Evolutionary conservation across 73 alveolate species (phyloP), one percentile per base, ranked within the genome.

Genomic region (Uronychia setigera): DNA sequence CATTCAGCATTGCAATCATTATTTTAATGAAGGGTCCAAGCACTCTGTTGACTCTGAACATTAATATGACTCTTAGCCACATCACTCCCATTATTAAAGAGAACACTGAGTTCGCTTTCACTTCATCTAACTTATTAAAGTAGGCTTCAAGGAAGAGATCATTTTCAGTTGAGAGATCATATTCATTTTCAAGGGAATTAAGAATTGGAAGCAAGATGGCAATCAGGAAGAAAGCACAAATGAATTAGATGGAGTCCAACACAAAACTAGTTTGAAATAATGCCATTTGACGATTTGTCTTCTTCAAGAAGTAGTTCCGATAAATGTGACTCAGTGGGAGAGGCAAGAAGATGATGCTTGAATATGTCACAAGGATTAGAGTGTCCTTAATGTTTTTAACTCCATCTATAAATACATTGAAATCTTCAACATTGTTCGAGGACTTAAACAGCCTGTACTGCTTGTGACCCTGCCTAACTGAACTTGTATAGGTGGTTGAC

Each of bases 21-120:
- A 76, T 76, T 30, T 76, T 76, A 27, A 76, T 76, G 59, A 76
- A 76, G 32, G 81, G 81, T 26, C 81, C 81, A 13, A 76, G 59
- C 29, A 76, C 59, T 31, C 59, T 28, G 32, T 76, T 76, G 59
- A 76, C 32, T 5, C 32, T 25, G 81, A 76, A 76, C n/a, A 76
- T 9, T 9, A 76, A 76, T 1, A 76, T 28, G 9, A 76, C 81
- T 5, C 81, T 35, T 1, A 26, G 32, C 81, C 81, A 76, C 58
- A 76, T 28, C n/a, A 32, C 32, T 58, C 28, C 32, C 81, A 76
- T 76, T 1, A 32, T 32, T 1, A 76, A 26, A 5, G 81, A 28
- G 32, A 26, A 76, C 29, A 76, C 32, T 5, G 59, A 32, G 5
- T 28, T 29, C 27, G 32, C 81, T 26, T 76, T 9, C 59, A 29